Base-by-base conservation (phyloP, 768 basidiomycete species). In the Naganishia friedmannii region DNA sequence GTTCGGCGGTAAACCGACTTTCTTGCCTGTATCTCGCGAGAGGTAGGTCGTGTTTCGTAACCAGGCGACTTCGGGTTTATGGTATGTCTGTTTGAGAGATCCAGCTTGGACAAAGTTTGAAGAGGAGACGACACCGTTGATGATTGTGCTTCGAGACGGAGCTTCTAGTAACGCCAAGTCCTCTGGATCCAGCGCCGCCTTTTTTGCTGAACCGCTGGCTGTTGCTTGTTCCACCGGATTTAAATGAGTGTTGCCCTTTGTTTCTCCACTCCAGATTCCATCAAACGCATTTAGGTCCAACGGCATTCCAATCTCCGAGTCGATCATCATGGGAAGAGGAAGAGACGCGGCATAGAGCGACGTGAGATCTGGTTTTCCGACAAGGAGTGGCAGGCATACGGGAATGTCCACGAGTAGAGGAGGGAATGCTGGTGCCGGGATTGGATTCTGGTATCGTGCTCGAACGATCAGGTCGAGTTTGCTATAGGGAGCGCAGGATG, bases 221-320 rank as follows among this genome's bases (percentile, higher is more conserved):
- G 81, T 68, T 86, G 86, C 4, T 82, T 76, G 10, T 84, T 85
- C 69, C n/a, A 51, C 48, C 88, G 90, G 91, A 74, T 92, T 92
- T 48, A 93, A 29, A n/a, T 45, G 39, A 4, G 23, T 5, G 26
- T 63, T 63, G 26, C n/a, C 12, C 23, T n/a, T 26, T 2, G 85
- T 89, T 53, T 87, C 87, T 71, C 92, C 90, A 60, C 90, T 88
- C 91, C 90, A 93, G 21, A 95, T 82, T 42, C 87, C 89, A 67
- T 89, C 88, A 85, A 88, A 93, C 67, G 85, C 86, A 21, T 90
- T 89, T 56, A 95, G 83, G 78, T 98, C 92, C 29, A 99, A 82
- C 0, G 94, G 93, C 93, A 99, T 94, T 0, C 96, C 96, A 74
- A 89, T 89, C 79, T 99, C 96, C 0, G 91, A 92, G 75, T 99